These are phyloP conservation scores for Colletotrichum acutatum DNA, from an alignment of 2,329 filamentous ascomycete genomes.

Conservation along the genomic window DNA sequence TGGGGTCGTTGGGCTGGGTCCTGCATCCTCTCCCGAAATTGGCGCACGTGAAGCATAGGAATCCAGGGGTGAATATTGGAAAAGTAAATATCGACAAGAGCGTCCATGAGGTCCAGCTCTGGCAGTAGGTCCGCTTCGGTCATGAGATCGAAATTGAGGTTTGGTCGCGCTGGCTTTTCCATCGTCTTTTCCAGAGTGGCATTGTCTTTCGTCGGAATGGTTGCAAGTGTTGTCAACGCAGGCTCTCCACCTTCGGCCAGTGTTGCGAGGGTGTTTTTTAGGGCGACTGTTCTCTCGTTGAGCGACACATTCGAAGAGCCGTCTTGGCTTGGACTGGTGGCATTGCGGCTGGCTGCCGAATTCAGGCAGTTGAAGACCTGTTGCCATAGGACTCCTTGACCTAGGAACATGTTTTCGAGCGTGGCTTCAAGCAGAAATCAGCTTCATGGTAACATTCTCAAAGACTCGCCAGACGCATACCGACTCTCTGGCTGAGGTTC, in stretches of 20 bases:
- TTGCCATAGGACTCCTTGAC: slow-evolving; percentile 49
- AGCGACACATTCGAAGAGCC: slow-evolving; percentile 25
- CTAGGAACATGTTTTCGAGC: slow-evolving; percentile 52
- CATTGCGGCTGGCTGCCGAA: neutral
- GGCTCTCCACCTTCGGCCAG: slow-evolving; percentile 32
- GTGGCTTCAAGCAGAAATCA: slow-evolving; percentile 28
- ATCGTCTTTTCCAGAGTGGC: neutral
- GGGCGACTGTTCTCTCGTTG: slow-evolving; percentile 36
- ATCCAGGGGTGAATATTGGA: slow-evolving; percentile 52
- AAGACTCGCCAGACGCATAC: neutral
- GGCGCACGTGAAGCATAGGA: slow-evolving; percentile 46
- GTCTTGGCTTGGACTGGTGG: neutral
- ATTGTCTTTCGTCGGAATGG: neutral
- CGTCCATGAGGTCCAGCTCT: slow-evolving; percentile 46
- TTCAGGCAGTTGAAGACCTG: slow-evolving; percentile 42
- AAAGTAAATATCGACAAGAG: slow-evolving; percentile 49
- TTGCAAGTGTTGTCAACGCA: slow-evolving; percentile 10
- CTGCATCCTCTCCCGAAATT: slow-evolving; percentile 39
- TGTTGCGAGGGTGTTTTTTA: slow-evolving; percentile 37
- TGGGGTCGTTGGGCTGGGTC: slow-evolving; percentile 36
- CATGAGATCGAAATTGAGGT: slow-evolving; percentile 3
- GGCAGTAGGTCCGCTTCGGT: slow-evolving; percentile 33
- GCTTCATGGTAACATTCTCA: neutral
- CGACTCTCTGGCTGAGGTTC: slow-evolving; percentile 44
- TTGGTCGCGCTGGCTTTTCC: neutral